Conservation (phyloP, 164 flowering plant species). For the Vitis amurensis region DNA sequence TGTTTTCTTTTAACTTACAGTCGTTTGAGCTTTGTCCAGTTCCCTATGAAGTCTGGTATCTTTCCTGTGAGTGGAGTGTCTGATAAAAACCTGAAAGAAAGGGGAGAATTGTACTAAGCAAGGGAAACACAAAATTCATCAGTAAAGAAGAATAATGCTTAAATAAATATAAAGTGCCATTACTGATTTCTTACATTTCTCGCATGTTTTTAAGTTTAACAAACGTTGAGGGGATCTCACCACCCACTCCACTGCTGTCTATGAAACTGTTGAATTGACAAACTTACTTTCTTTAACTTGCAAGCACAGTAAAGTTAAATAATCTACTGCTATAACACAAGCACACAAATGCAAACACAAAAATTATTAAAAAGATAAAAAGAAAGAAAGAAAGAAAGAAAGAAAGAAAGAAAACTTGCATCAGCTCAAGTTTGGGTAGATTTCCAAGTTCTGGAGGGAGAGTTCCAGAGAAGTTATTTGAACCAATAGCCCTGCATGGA, state of each 20-base stretch:
- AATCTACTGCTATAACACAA: too few relatives aligned
- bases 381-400: too few relatives aligned
- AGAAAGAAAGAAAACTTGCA: too few relatives aligned
- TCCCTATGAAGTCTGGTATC: constrained; percentile 21
- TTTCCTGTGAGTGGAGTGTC: constrained; percentile 18
- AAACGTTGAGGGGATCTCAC: constrained; percentile 27
- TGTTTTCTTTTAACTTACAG: constrained; percentile 6
- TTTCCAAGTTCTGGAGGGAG: too few relatives aligned
- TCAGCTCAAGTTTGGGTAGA: too few relatives aligned
- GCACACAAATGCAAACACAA: too few relatives aligned
- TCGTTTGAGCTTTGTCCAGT: constrained; percentile 9
- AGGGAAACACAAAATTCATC: background rate
- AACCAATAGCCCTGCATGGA: too few relatives aligned
- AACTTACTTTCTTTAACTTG: too few relatives aligned
- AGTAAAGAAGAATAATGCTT: too few relatives aligned
- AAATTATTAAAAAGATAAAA: background rate
- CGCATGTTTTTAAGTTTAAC: constrained; percentile 12
- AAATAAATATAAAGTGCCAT: too few relatives aligned
- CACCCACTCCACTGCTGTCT: constrained; percentile 21
- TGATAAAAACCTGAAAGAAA: constrained; percentile 13
- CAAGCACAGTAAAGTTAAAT: too few relatives aligned
- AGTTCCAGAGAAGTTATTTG: too few relatives aligned
- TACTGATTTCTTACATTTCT: constrained; percentile 14
- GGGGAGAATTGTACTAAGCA: background rate
- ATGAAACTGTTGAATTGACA: constrained; percentile 5